Conservation (phyloP, 257 asterid genomes). For the Plantago ovata region DNA sequence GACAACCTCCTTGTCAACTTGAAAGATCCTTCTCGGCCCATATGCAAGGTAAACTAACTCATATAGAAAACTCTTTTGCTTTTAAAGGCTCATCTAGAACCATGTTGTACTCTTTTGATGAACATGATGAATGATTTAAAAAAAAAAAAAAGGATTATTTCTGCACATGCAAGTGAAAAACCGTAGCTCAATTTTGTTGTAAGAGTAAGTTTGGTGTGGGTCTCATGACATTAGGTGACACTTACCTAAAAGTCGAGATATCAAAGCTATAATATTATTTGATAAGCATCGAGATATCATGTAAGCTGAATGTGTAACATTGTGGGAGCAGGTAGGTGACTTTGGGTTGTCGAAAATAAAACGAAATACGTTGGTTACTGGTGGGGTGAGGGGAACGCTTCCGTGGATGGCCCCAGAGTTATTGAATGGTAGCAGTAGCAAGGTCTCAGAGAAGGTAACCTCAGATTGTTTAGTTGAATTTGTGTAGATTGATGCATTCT, state of each 20-base stretch:
- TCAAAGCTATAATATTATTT: too few species aligned
- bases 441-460: conserved; percentile 80
- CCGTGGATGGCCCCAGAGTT: conserved; percentile 99
- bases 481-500: too few species aligned
- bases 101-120: too few species aligned
- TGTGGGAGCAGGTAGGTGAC: conserved; percentile 64
- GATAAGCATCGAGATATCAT: too few species aligned
- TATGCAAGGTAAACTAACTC: conserved; percentile 62
- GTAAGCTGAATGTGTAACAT: too few species aligned
- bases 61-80: not conserved
- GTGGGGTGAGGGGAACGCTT: conserved; percentile 96
- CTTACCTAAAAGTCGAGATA: too few species aligned
- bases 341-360: conserved; percentile 92
- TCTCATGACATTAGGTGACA: too few species aligned
- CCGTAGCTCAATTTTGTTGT: not conserved
- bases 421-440: conserved; percentile 85
- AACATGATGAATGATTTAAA: not conserved
- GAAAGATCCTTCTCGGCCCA: conserved; percentile 90
- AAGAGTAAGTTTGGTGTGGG: too few species aligned
- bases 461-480: too few species aligned
- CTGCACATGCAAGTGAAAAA: not conserved
- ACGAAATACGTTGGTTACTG: conserved; percentile 87
- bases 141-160: too few species aligned
- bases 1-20: conserved; percentile 94
- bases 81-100: not conserved